A percentile compares a stretch with the other conserved stretches of the same genome.
Evolutionary conservation across 805 yeast species (phyloP).

Genomic region (Kockiozyma suomiensis): DNA sequence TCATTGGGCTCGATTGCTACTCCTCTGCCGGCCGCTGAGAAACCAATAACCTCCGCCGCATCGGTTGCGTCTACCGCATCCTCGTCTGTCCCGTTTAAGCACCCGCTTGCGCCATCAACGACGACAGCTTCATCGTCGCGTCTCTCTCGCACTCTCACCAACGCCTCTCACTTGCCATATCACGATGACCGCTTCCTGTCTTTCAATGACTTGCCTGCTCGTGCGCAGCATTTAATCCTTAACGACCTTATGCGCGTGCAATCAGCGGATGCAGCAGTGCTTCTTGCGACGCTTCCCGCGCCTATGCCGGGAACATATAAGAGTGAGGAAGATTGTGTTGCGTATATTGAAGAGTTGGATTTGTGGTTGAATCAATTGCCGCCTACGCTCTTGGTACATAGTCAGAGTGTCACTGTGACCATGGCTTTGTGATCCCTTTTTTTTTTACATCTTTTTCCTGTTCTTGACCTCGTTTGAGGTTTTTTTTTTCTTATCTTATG

Average conservation of each 20-base stretch:
- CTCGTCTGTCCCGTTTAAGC: background rate
- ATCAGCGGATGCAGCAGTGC: conserved; percentile 68
- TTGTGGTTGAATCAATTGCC: conserved; percentile 83
- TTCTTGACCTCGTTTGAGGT: too few relatives aligned
- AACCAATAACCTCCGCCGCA: background rate
- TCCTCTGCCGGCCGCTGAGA: background rate
- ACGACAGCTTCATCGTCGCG: conserved; percentile 22
- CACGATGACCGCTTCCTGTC: conserved; percentile 44
- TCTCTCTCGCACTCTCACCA: conserved; percentile 34
- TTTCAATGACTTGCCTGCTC: conserved; percentile 87
- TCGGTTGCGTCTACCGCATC: conserved; percentile 5
- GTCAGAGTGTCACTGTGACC: conserved; percentile 95
- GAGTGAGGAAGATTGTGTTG: conserved; percentile 66
- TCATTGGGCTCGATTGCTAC: background rate
- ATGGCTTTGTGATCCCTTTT: conserved; percentile 63
- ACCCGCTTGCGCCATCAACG: conserved; percentile 21
- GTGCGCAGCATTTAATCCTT: conserved; percentile 84
- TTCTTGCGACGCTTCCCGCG: conserved; percentile 88
- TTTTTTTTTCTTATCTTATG: background rate
- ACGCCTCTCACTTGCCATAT: conserved; percentile 16
- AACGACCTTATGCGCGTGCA: conserved; percentile 77
- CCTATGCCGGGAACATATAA: conserved; percentile 83
- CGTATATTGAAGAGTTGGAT: conserved; percentile 74
- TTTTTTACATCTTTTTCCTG: background rate
- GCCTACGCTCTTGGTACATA: conserved; percentile 78